These are phyloP conservation scores for Symbiodinium pilosum DNA, from an alignment of 73 alveolate species.

Conservation along the genomic window DNA sequence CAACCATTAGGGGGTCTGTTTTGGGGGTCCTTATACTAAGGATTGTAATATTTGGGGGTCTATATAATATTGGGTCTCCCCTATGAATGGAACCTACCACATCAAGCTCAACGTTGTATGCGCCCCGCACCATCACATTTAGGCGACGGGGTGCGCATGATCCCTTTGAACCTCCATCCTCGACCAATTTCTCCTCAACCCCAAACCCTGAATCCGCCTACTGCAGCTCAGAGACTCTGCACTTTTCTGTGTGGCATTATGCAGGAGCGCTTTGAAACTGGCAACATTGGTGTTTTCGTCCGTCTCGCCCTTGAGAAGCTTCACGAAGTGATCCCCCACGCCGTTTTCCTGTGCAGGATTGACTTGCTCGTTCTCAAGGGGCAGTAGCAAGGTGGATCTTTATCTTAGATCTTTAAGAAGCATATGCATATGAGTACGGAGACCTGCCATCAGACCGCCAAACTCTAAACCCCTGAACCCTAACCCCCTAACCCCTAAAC, in stretches of 20 bases:
- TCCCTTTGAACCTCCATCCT: too few species aligned
- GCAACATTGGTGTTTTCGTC: not conserved
- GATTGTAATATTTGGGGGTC: too few species aligned
- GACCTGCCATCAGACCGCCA: not conserved
- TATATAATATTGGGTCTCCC: too few species aligned
- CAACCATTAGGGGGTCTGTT: too few species aligned
- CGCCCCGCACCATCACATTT: too few species aligned
- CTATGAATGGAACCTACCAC: too few species aligned
- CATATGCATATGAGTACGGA: not conserved
- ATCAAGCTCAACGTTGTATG: too few species aligned
- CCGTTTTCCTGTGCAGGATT: not conserved
- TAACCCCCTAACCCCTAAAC: not conserved
- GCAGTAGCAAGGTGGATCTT: not conserved
- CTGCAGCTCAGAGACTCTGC: not conserved
- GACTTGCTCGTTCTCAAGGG: too few species aligned
- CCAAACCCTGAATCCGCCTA: not conserved
- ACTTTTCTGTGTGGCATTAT: not conserved
- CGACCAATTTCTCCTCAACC: too few species aligned
- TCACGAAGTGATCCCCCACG: constrained; percentile 25
- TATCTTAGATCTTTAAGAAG: too few species aligned
- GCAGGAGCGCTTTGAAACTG: not conserved
- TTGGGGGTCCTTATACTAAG: too few species aligned
- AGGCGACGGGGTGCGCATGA: too few species aligned
- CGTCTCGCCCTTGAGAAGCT: not conserved
- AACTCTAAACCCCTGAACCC: not conserved